Percentiles rank a stretch among this genome's conserved stretches.
phyloP scores from a whole-genome alignment of 2,329 filamentous ascomycete genomes.

The Periconia sp. region DNA sequence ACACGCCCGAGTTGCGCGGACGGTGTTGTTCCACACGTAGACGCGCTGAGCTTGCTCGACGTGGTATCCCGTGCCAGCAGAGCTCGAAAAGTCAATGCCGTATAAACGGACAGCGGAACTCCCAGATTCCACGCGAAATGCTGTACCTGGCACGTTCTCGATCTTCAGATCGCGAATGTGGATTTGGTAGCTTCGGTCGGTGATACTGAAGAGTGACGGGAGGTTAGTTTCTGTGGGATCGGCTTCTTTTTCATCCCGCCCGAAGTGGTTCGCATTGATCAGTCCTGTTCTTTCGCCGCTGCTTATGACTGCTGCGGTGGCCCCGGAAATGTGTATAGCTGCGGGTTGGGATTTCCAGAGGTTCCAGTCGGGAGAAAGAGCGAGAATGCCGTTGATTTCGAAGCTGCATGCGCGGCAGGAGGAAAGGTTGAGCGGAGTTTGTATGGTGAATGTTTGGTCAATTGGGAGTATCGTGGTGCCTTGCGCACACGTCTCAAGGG shows the following conservation, averaged over 20 bases:
- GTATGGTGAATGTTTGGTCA: constrained; percentile 46
- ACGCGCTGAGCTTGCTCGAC: constrained; percentile 12
- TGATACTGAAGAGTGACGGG: constrained; percentile 13
- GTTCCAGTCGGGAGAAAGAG: constrained; percentile 41
- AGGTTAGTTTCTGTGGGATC: neutral
- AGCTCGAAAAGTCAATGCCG: constrained; percentile 3
- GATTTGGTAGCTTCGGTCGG: constrained; percentile 10
- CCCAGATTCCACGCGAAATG: constrained; percentile 3
- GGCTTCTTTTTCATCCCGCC: constrained; percentile 1
- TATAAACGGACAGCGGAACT: constrained; percentile 11
- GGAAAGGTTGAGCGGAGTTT: constrained; percentile 46
- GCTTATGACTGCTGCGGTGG: constrained; percentile 44
- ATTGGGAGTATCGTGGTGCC: constrained; percentile 51
- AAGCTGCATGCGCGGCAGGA: constrained; percentile 50
- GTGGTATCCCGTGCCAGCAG: neutral
- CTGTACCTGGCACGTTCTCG: constrained; percentile 11
- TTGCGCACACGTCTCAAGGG: constrained; percentile 46
- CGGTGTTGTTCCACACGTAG: constrained; percentile 15
- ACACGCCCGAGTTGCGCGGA: constrained; percentile 10
- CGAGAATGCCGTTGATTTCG: constrained; percentile 50
- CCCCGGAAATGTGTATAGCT: constrained; percentile 41
- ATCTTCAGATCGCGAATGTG: constrained; percentile 9
- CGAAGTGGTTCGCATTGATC: constrained; percentile 47
- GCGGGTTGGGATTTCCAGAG: constrained; percentile 46
- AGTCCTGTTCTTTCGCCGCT: constrained; percentile 44